Base-by-base conservation (phyloP, 2,329 filamentous ascomycete species). In the Paracorniculantispora psalliotae region DNA sequence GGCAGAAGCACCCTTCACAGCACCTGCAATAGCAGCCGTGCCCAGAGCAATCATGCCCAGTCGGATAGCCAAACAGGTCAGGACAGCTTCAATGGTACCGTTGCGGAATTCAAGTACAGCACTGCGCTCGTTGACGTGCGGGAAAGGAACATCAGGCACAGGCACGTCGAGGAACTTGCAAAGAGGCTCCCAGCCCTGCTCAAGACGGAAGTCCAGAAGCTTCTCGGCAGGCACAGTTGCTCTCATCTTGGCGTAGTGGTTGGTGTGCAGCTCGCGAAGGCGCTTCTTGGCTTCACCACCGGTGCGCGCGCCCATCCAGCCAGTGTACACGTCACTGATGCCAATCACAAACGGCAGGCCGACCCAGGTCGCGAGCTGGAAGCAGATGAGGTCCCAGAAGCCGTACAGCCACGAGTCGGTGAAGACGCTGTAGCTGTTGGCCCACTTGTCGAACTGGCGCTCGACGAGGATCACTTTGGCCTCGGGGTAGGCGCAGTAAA, bases 161-260 rank as follows among this genome's bases (percentile, higher is more conserved):
- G 71, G 69, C n/a, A 71, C 65, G 60, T 68, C 63, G 39, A 73
- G 66, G 52, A 72, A 71, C 58, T 66, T 67, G 64, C 70, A 73
- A 30, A 73, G 63, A 6, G 70, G 71, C 51, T 67, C 71, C 70
- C 71, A 73, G 10, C 70, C 71, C 25, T 73, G 66, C 61, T 67
- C 69, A 33, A 73, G 69, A 33, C 71, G 64, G 59, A 73, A 73
- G 62, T 68, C 72, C 62, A 69, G 69, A 2, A 74, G 62, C 62
- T 69, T 71, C 55, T 69, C 70, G 4, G 65, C 61, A 2, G 71
- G 72, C 5, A 74, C 70, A 12, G 69, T 67, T 25, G 66, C 62
- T 25, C 69, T 63, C 50, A 72, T 59, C 49, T 52, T 59, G 57
- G 57, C 57, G n/a, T 59, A 59, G 41, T 59, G 57, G 19, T 19